Evolutionary conservation across 805 yeast species (phyloP).

Genomic region (Isabelozyma gotoi): DNA sequence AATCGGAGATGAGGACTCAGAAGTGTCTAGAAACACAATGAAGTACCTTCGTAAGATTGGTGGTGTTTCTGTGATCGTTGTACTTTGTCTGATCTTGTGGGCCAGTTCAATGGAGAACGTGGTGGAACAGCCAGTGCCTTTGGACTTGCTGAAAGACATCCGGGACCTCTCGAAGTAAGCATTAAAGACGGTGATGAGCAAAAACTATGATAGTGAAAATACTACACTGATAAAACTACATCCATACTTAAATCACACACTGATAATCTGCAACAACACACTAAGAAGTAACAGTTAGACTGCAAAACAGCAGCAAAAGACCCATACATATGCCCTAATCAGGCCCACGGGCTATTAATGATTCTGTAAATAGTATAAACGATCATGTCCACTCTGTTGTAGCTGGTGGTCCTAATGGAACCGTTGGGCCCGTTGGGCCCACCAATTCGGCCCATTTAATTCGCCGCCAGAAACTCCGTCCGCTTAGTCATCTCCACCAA

Average conservation of each 20-base stretch:
- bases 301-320: too few relatives aligned
- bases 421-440: too few relatives aligned
- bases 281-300: too few relatives aligned
- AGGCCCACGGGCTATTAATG: too few relatives aligned
- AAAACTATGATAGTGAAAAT: too few relatives aligned
- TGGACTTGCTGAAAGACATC: background rate
- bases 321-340: too few relatives aligned
- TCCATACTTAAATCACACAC: too few relatives aligned
- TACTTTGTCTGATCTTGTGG: slow-evolving; percentile 26
- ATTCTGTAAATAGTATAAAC: background rate
- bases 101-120: slow-evolving; percentile 19
- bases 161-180: background rate
- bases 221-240: too few relatives aligned
- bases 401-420: too few relatives aligned
- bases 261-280: too few relatives aligned
- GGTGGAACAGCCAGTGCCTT: slow-evolving; percentile 5
- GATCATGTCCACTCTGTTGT: background rate
- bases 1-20: slow-evolving; percentile 33
- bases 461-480: too few relatives aligned
- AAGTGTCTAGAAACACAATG: slow-evolving; percentile 28
- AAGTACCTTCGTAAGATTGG: slow-evolving; percentile 22
- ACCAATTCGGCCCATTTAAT: too few relatives aligned
- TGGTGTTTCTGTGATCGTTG: slow-evolving; percentile 22
- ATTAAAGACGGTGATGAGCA: background rate
- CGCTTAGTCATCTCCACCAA: slow-evolving; percentile 1